Evolutionary conservation across 225 moss, liverwort and hornwort genomes (phyloP).

Genomic region (Neckera pumila): DNA sequence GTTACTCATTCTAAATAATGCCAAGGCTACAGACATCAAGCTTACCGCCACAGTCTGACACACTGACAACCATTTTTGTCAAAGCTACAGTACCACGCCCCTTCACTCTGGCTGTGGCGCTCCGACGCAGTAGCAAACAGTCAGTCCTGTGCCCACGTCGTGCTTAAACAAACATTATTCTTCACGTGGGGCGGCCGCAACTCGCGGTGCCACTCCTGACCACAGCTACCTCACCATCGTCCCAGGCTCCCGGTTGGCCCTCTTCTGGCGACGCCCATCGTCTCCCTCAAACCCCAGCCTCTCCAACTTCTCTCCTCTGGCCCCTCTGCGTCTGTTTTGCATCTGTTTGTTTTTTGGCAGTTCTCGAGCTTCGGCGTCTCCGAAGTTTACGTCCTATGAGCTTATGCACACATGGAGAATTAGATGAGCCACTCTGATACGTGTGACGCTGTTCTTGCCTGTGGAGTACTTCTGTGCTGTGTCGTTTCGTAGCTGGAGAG

Average conservation of each 20-base stretch:
- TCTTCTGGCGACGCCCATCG: too few species aligned
- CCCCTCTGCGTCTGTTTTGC: background rate
- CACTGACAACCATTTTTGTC: too few species aligned
- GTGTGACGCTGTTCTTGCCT: background rate
- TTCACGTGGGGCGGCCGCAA: background rate
- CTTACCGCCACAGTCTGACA: too few species aligned
- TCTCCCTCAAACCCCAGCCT: too few species aligned
- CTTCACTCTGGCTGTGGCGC: too few species aligned
- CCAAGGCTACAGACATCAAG: too few species aligned
- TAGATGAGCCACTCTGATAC: background rate
- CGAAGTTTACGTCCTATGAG: background rate
- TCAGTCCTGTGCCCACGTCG: too few species aligned
- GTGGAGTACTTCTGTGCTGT: background rate
- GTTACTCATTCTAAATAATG: too few species aligned
- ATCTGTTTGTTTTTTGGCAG: background rate
- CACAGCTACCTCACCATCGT: background rate
- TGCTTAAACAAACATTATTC: background rate
- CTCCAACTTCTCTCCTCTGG: background rate
- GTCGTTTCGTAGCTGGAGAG: background rate
- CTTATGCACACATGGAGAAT: background rate
- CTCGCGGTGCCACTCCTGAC: background rate
- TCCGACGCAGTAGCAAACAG: too few species aligned
- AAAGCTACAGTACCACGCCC: too few species aligned
- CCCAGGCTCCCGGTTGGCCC: too few species aligned
- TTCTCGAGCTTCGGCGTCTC: background rate